Base-by-base conservation (phyloP, 2,329 filamentous ascomycete species). In the Sarocladium strictum region DNA sequence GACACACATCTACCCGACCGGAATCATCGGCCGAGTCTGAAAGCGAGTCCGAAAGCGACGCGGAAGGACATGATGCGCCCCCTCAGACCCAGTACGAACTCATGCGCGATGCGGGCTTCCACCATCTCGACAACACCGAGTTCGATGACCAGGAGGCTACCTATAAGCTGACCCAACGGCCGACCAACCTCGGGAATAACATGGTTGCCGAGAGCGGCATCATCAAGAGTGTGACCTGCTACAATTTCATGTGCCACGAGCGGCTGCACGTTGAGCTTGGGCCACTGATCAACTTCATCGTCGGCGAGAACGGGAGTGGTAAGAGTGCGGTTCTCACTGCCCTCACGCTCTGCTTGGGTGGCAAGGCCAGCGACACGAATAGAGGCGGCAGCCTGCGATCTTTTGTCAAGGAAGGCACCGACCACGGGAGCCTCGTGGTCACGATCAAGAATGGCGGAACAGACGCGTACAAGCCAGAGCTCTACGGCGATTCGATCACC, bases 271-370 rank as follows among this genome's bases (percentile, higher is more conserved):
- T 96, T 57, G 81, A 87, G 55, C 77, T 99, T n/a, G 94, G 94
- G 0, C 94, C 94, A 0, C 76, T 97, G 35, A 95, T 99, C 69
- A 99, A 99, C 70, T 99, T 99, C 71, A 92, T 99, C 58, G 92
- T 97, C 54, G 94, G 94, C 15, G 91, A 96, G 69, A 99, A 99
- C 66, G 94, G 94, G 29, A 97, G 93, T 66, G 94, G 94, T 33
- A 99, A 99, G 74, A 99, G 94, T 68, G 94, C 94, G 2, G 87
- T 97, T 14, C 74, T 99, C 26, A 97, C 94, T 0, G 94, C 91
- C 3, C 83, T 99, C 59, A 96, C 91, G 0, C 78, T 99, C 32
- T 97, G 94, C 64, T 77, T 99, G n/a, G 94, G 94, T 57, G 93
- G 89, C 19, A 97, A 97, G 69, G 92, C 94, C 2, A 90, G 90